Evolutionary conservation across 2,329 filamentous ascomycete species (phyloP), one percentile per base, ranked within the genome.

Genomic region (Fusarium sp.): DNA sequence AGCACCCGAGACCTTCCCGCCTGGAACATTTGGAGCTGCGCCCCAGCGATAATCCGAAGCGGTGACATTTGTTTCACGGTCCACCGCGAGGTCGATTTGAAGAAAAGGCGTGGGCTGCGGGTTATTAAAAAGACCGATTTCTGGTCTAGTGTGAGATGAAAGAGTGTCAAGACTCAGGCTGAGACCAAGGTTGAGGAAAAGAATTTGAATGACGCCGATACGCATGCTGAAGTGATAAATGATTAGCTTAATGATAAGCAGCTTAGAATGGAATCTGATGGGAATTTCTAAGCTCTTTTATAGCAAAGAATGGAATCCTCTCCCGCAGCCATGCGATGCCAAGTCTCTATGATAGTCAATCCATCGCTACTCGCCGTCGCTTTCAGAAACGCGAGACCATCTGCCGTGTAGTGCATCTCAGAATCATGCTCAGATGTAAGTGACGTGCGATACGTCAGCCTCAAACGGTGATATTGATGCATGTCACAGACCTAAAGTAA

Each of bases 21-120:
- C 58, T 30, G 56, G 20, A 2, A 31, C 16, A 8, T 63, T 63
- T 2, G 51, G 53, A 13, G 46, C 58, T 0, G 51, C 7, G 9
- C 20, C 52, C 10, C n/a, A 30, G 11, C n/a, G 11, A 6, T 42
- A 49, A 23, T 65, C 62, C 0, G 51, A 53, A 12, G 58, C 57
- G n/a, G 62, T 51, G 6, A 62, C 47, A 8, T 63, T 65, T 8
- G 47, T 16, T 12, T 54, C 46, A 5, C 47, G n/a, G 15, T 23
- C 18, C 6, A 58, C 30, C 8, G 28, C 23, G 6, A 57, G 46
- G 23, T 57, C 47, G 2, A 65, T 13, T 10, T 57, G 46, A 4
- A 65, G 58, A 2, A 63, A 62, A 4, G 13, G 52, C 1, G 26
- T 40, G 11, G 40, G 8, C 2, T 31, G 7, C 2, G 49, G 49